Evolutionary conservation across 345 rosid genomes (phyloP).

Genomic region (Eucalyptus cloeziana): DNA sequence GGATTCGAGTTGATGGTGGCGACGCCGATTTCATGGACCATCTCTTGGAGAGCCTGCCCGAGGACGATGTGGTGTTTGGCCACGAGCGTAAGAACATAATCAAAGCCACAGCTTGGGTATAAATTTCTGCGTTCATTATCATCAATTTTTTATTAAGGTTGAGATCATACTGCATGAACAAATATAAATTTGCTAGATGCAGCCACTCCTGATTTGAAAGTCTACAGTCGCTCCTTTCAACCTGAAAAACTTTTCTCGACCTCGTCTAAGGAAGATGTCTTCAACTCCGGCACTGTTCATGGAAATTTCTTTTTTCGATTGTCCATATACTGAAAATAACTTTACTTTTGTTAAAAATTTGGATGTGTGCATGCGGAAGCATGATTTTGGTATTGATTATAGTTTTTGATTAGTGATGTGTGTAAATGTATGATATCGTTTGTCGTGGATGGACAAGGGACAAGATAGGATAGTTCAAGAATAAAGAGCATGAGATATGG

Average conservation of each 20-base stretch:
- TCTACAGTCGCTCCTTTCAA: background rate
- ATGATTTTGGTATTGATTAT: too few species aligned
- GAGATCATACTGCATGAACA: background rate
- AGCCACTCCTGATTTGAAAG: background rate
- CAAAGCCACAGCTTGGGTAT: constrained; percentile 9
- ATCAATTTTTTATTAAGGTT: background rate
- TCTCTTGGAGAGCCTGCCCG: background rate
- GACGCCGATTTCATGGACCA: background rate
- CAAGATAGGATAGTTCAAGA: accelerated
- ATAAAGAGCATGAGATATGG: too few species aligned
- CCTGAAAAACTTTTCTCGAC: background rate
- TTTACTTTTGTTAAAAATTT: background rate
- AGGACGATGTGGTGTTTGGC: background rate
- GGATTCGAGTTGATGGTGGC: background rate
- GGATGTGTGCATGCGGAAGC: too few species aligned
- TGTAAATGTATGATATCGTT: too few species aligned
- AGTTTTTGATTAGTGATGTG: too few species aligned
- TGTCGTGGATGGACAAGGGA: accelerated
- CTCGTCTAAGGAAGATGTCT: background rate
- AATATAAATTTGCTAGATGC: background rate
- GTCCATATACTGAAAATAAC: background rate
- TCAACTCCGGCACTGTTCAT: background rate
- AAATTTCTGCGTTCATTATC: background rate
- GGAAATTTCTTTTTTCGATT: background rate
- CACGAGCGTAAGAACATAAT: background rate